Evolutionary conservation across 169 alveolate genomes (phyloP).

Genomic region (Hepatocystis sp.): DNA sequence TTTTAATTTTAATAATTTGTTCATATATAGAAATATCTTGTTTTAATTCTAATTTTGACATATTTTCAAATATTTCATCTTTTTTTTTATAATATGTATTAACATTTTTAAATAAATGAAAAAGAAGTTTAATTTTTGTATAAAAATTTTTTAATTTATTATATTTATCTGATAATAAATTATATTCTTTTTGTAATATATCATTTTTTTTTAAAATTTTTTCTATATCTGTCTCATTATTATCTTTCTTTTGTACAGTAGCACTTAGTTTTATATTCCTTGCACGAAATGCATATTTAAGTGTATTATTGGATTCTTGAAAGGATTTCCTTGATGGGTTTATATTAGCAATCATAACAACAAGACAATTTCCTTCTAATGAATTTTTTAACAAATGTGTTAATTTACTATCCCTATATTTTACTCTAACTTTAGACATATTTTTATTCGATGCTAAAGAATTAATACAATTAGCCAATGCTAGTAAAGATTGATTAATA

Average conservation of each 20-base stretch:
- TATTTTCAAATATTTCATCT: slow-evolving; percentile 16
- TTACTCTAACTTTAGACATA: slow-evolving; percentile 88
- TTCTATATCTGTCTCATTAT: slow-evolving; percentile 67
- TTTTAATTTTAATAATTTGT: slow-evolving; percentile 34
- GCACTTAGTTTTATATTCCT: slow-evolving; percentile 89
- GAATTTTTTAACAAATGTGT: slow-evolving; percentile 96
- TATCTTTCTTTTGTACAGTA: slow-evolving; percentile 70
- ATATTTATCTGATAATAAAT: slow-evolving; percentile 5
- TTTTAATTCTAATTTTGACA: slow-evolving; percentile 29
- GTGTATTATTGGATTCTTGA: slow-evolving; percentile 93
- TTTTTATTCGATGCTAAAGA: slow-evolving; percentile 90
- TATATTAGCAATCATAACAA: slow-evolving; percentile 96
- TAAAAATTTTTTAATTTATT: slow-evolving; percentile 12
- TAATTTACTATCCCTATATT: slow-evolving; percentile 96
- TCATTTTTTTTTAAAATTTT: slow-evolving; percentile 68
- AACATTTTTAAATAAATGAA: slow-evolving; percentile 31
- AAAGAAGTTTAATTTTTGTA: slow-evolving; percentile 2
- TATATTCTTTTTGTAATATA: slow-evolving; percentile 62
- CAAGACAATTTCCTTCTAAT: slow-evolving; percentile 93
- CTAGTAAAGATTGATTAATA: slow-evolving; percentile 96
- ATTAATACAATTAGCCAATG: slow-evolving; percentile 97
- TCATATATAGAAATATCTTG: slow-evolving; percentile 67
- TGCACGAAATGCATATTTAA: slow-evolving; percentile 95
- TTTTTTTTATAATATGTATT: slow-evolving; percentile 30
- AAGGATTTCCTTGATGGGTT: slow-evolving; percentile 89